Base-by-base conservation (phyloP, 768 basidiomycete genomes). In the Daedaleopsis sinensis region DNA sequence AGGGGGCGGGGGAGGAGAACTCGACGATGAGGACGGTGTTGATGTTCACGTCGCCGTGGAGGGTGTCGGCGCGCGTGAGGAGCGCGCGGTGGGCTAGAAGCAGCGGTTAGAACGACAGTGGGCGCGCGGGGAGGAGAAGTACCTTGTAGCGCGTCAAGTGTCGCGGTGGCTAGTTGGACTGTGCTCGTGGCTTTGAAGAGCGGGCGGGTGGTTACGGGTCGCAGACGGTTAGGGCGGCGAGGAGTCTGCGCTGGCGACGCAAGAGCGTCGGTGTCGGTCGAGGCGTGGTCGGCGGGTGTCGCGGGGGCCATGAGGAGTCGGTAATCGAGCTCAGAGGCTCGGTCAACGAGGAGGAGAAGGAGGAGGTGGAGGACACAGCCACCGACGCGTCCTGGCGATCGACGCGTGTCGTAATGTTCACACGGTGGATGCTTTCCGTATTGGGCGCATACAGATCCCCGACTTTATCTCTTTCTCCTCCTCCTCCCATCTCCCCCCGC, bases 21-120 rank as follows among this genome's bases (percentile, higher is more conserved):
- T 56, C 32, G 44, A 56, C 18, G 24, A 56, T 56, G 55, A 56
- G 24, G 55, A 56, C 47, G 5, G 55, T 56, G 46, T 56, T 56
- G 43, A 13, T 16, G 46, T 47, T 56, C 43, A 56, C 27, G 43
- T 56, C 46, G 8, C 55, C 55, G 55, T 56, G 55, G 15, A 56
- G 55, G 11, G n/a, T 36, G 24, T 27, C 43, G 11, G 44, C 55
- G 44, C 32, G 23, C 24, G 46, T 32, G 44, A 47, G 32, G 24
- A 56, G 55, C 18, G 11, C 3, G 9, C 35, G 23, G 55, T 56
- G 55, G 13, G 55, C 55, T 56, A 13, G n/a, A 18, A 4, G n/a
- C 42, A 10, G 10, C 42, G 42, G 42, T n/a, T 43, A n/a, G n/a
- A 7, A 16, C 1, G 32, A 6, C 18, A 1, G 13, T 19, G 27